phyloP scores from a whole-genome alignment of 768 basidiomycete genomes.

The Mycena kentingensis region DNA sequence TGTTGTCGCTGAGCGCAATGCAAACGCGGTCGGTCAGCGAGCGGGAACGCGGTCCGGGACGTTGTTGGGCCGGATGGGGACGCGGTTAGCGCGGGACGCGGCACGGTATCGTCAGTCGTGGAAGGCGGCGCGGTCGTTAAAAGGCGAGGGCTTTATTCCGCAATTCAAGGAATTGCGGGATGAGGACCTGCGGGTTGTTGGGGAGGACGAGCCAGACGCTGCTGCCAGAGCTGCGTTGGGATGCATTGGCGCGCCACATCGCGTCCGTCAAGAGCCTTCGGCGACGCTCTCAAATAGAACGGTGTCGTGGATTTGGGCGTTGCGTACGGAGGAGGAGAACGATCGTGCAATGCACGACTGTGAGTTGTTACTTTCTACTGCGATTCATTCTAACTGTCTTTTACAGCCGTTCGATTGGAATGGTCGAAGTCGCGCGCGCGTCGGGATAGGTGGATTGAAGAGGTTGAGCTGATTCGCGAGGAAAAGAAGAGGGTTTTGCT shows the following conservation, averaged over 20 bases:
- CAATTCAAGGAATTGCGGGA: background rate
- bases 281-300: background rate
- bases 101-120: slow-evolving; percentile 3
- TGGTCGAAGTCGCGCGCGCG: slow-evolving; percentile 26
- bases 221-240: slow-evolving; percentile 2
- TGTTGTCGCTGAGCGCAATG: slow-evolving; percentile 3
- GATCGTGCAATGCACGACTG: slow-evolving; percentile 6
- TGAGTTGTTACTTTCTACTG: background rate
- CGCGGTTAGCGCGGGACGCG: background rate
- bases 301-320: slow-evolving; percentile 16
- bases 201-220: slow-evolving; percentile 6
- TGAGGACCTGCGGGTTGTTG: slow-evolving; percentile 1
- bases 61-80: slow-evolving; percentile 1
- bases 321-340: background rate
- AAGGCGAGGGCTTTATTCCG: background rate
- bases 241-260: background rate
- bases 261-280: background rate
- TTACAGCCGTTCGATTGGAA: slow-evolving; percentile 21
- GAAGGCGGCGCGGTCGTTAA: background rate
- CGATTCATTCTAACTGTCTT: background rate
- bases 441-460: slow-evolving; percentile 23
- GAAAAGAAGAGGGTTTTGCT: slow-evolving; percentile 22
- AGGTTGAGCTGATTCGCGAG: slow-evolving; percentile 22
- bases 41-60: background rate
- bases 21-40: slow-evolving; percentile 3